phyloP scores from a whole-genome alignment of 1,139 yeast genomes.

The Blastobotrys arbuscula region DNA sequence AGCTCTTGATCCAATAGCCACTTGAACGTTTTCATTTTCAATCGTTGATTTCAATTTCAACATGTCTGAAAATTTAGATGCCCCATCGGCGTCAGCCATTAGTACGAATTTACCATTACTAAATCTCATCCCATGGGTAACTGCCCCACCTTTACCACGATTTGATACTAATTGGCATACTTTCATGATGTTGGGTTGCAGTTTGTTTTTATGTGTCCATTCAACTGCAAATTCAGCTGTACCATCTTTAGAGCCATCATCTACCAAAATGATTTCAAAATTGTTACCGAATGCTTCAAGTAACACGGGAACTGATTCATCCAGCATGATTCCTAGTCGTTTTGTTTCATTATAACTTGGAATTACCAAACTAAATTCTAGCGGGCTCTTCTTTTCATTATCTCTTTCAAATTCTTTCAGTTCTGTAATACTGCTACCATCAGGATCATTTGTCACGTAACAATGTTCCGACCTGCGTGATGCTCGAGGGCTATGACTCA shows the following conservation, averaged over 20 bases:
- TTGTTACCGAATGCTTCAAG: constrained; percentile 29
- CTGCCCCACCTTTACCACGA: constrained; percentile 98
- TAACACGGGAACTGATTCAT: constrained; percentile 64
- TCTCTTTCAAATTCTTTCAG: constrained; percentile 22
- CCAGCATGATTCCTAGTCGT: constrained; percentile 68
- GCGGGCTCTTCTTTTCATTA: constrained; percentile 17
- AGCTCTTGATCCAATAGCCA: constrained; percentile 91
- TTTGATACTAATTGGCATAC: constrained; percentile 65
- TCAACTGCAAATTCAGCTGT: constrained; percentile 68
- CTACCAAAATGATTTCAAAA: constrained; percentile 82
- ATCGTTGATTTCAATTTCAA: constrained; percentile 47
- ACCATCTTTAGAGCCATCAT: constrained; percentile 85
- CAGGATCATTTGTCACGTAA: constrained; percentile 39
- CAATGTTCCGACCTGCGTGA: constrained; percentile 47
- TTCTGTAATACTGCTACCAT: constrained; percentile 20
- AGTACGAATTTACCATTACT: constrained; percentile 67
- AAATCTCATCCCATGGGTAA: constrained; percentile 82
- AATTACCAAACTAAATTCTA: constrained; percentile 60
- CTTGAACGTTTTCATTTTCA: constrained; percentile 35
- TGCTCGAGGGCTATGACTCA: constrained; percentile 63
- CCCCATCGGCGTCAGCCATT: constrained; percentile 98
- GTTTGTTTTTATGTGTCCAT: constrained; percentile 45
- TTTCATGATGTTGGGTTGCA: constrained; percentile 57
- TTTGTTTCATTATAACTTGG: constrained; percentile 88
- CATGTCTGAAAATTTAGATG: constrained; percentile 74